Evolutionary conservation across 495 filamentous ascomycete genomes (phyloP), one percentile per base, ranked within the genome.

Genomic region (Apiosordaria backusii): DNA sequence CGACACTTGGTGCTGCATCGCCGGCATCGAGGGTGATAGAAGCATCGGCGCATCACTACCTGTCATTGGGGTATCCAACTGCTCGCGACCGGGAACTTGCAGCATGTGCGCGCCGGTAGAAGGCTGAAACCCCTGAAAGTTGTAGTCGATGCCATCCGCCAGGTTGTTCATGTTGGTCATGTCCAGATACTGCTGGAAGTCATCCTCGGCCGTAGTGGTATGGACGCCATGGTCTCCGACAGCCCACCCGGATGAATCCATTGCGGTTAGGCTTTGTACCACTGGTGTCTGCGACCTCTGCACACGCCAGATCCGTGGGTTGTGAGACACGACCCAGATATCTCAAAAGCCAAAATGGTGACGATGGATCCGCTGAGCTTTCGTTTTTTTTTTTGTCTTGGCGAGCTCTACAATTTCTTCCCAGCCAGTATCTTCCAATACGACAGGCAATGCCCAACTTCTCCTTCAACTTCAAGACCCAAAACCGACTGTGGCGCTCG

Each of bases 111-210:
- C 58, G 64, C 68, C 66, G 65, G 65, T 71, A 18, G 77, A 69
- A 62, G 77, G 70, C 29, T 78, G 78, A 70, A 84, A 85, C 45
- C 77, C 74, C 3, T 76, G 72, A 62, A 82, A 82, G 68, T 84
- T 80, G 67, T 84, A 85, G 68, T 79, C 78, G 65, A 85, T 66
- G 45, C 73, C 69, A 19, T 84, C 81, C 59, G 69, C 71, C 62
- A 84, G 61, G 65, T 73, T 79, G 25, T 75, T 78, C 77, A 85
- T 81, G 71, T 72, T 72, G 54, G 73, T 77, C 73, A 85, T 83
- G 67, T 86, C 81, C 40, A 86, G 74, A 66, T 83, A 85, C 64
- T 85, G 83, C 62, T 84, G 80, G 64, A 86, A 85, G 55, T 83
- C 83, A 74, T 85, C 83, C 18, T 85, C 81, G 45, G 75, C 61